phyloP scores from a whole-genome alignment of 805 yeast species.

The Wickerhamiella nectarea region DNA sequence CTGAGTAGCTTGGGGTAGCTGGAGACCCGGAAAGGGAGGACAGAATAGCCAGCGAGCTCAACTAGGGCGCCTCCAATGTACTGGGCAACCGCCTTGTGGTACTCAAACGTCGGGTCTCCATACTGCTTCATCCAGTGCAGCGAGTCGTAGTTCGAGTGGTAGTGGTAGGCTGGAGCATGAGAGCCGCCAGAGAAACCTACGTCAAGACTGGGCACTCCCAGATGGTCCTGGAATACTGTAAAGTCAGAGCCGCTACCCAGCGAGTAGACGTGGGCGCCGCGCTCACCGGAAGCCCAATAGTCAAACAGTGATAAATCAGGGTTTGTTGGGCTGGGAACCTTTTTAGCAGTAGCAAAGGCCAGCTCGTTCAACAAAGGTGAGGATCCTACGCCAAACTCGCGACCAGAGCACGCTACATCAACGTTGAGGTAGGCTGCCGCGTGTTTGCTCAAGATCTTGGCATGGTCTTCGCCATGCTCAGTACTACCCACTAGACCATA shows the following conservation, averaged over 20 bases:
- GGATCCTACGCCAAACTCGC: conserved; percentile 36
- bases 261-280: conserved; percentile 29
- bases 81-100: conserved; percentile 44
- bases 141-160: conserved; percentile 65
- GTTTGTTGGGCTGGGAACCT: conserved; percentile 35
- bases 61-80: conserved; percentile 38
- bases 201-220: conserved; percentile 37
- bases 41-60: conserved; percentile 36
- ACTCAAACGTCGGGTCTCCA: conserved; percentile 50
- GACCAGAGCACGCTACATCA: conserved; percentile 53
- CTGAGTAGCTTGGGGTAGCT: conserved; percentile 32
- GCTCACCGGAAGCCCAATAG: conserved; percentile 22
- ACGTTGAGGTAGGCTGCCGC: conserved; percentile 57
- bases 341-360: conserved; percentile 33
- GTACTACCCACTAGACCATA: conserved; percentile 63
- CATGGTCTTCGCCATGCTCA: conserved; percentile 57
- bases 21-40: conserved; percentile 31
- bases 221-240: conserved; percentile 31
- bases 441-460: conserved; percentile 32
- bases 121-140: conserved; percentile 52
- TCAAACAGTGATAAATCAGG: conserved; percentile 23
- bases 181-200: conserved; percentile 36
- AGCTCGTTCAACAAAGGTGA: conserved; percentile 46
- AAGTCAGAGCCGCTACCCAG: conserved; percentile 64
- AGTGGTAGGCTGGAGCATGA: conserved; percentile 51